Conservation (phyloP, 2,329 filamentous ascomycete genomes). For the Penicillium brevicompactum region DNA sequence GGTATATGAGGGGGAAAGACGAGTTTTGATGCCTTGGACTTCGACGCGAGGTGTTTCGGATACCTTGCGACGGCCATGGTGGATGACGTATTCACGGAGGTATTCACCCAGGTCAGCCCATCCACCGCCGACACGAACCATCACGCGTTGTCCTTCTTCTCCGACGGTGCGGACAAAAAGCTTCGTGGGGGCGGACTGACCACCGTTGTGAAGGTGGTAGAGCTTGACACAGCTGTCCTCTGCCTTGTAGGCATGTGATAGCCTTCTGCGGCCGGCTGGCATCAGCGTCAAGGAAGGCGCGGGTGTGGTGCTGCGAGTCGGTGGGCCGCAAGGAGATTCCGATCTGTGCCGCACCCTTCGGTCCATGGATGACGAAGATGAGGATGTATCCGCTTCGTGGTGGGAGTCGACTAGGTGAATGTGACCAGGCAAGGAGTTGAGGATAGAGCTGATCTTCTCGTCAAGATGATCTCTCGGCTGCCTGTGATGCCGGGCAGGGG, state of each 20-base stretch:
- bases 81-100: slow-evolving; percentile 85
- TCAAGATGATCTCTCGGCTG: slow-evolving; percentile 69
- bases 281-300: slow-evolving; percentile 71
- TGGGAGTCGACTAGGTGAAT: slow-evolving; percentile 69
- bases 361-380: slow-evolving; percentile 36
- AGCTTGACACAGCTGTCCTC: slow-evolving; percentile 78
- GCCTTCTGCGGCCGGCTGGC: slow-evolving; percentile 51
- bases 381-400: slow-evolving; percentile 35
- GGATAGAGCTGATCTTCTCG: slow-evolving; percentile 76
- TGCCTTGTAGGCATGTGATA: slow-evolving; percentile 35
- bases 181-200: slow-evolving; percentile 86
- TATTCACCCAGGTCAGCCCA: slow-evolving; percentile 98
- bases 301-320: slow-evolving; percentile 55
- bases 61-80: slow-evolving; percentile 76
- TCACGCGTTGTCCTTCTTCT: slow-evolving; percentile 85
- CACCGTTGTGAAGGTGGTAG: slow-evolving; percentile 85
- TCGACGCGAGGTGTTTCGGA: slow-evolving; percentile 58
- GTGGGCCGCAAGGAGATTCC: slow-evolving; percentile 34
- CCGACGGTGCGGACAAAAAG: slow-evolving; percentile 92
- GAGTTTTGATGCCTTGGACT: slow-evolving; percentile 52
- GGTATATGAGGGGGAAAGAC: slow-evolving; percentile 31
- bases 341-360: slow-evolving; percentile 36
- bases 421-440: slow-evolving; percentile 74
- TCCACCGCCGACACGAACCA: slow-evolving; percentile 97
- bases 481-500: slow-evolving; percentile 42